Conservation (phyloP, 768 basidiomycete genomes). For the Mycena polygramma region DNA sequence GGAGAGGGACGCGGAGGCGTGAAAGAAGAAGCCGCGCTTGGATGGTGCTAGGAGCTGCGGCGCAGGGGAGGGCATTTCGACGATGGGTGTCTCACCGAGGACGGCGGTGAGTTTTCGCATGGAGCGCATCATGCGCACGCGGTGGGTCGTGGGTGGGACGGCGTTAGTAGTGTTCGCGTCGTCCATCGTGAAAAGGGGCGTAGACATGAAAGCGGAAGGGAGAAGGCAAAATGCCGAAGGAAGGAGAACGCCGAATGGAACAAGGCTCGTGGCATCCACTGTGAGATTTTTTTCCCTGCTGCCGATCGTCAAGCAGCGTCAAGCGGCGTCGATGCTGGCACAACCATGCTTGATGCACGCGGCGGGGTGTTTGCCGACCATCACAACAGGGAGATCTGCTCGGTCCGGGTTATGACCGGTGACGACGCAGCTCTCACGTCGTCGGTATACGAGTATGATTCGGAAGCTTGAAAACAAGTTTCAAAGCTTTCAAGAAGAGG, state of each 20-base stretch:
- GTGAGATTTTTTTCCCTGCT: neutral
- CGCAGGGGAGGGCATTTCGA: slow-evolving; percentile 9
- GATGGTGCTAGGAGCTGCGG: slow-evolving; percentile 5
- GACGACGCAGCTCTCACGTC: too few relatives aligned
- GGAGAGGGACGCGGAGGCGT: slow-evolving; percentile 23
- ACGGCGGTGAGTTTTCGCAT: slow-evolving; percentile 33
- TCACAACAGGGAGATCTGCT: neutral
- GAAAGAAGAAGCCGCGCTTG: slow-evolving; percentile 27
- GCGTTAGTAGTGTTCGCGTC: slow-evolving; percentile 8
- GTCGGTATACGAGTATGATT: too few relatives aligned
- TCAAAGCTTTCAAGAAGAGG: too few relatives aligned
- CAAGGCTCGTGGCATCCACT: neutral
- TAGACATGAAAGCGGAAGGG: neutral
- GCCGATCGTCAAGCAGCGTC: slow-evolving; percentile 1
- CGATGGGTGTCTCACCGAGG: slow-evolving; percentile 31
- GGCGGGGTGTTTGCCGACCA: slow-evolving; percentile 11
- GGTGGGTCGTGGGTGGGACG: slow-evolving; percentile 8
- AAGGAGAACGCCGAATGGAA: neutral
- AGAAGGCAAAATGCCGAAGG: neutral
- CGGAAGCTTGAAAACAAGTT: too few relatives aligned
- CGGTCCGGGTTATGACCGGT: too few relatives aligned
- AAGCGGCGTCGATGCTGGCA: neutral
- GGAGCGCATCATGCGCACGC: slow-evolving; percentile 33
- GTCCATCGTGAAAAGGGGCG: slow-evolving; percentile 1
- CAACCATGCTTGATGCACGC: slow-evolving; percentile 12